phyloP scores from a whole-genome alignment of 208 protist genomes.

The Acanthamoeba castellanii region DNA sequence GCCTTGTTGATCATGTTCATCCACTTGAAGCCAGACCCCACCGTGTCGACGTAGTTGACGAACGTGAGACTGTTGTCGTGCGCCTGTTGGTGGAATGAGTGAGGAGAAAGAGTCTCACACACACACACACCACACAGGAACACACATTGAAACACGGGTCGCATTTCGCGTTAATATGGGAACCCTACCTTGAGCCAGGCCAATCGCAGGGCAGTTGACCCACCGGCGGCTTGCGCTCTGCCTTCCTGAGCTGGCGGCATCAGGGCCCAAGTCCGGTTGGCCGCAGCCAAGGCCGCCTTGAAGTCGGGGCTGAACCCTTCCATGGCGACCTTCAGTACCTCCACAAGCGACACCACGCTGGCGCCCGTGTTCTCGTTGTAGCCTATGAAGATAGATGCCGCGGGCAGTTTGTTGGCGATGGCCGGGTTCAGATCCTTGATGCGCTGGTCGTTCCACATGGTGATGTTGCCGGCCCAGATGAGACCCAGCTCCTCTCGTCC shows the following conservation, averaged over 20 bases:
- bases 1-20: constrained; percentile 55
- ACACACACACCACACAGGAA: too few species aligned
- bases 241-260: neutral
- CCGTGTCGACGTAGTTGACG: neutral
- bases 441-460: constrained; percentile 22
- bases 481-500: neutral
- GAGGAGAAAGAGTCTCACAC: too few species aligned
- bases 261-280: neutral
- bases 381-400: neutral
- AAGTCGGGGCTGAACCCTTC: neutral
- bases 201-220: too few species aligned
- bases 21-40: neutral
- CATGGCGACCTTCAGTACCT: neutral
- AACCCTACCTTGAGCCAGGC: too few species aligned
- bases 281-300: neutral
- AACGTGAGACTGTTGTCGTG: neutral
- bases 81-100: too few species aligned
- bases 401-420: neutral
- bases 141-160: too few species aligned
- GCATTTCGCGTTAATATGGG: too few species aligned
- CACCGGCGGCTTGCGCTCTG: neutral
- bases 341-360: neutral
- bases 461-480: constrained; percentile 41
- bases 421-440: neutral
- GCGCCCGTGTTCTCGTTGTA: neutral